Evolutionary conservation across 352 stramenopile species (phyloP), one percentile per base, ranked within the genome.

Genomic region (Phytophthora rubi): DNA sequence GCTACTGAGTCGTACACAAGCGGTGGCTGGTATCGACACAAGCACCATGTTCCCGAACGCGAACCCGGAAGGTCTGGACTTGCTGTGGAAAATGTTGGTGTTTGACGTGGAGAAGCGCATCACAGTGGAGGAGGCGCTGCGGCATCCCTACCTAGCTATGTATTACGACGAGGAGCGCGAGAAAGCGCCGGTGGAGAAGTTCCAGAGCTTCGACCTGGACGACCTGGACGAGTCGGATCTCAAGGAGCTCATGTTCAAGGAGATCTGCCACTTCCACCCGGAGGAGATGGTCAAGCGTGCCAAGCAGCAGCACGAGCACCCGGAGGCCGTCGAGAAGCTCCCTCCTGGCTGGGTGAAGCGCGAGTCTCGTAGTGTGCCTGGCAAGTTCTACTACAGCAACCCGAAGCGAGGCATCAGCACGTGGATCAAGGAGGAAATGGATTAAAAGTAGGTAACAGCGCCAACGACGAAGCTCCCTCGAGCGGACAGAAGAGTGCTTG

Each of bases 31-130:
- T 28, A 94, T 96, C 39, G 89, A 96, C 65, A 84, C 89, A 32
- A 88, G 68, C 21, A 88, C 83, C 23, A 82, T 96, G 76, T 96
- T 95, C 62, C 88, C 89, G 51, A 96, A 96, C 51, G 86, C 87
- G 1, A 96, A 96, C 69, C 89, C 89, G 0, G 89, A 96, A 56
- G 89, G 76, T 9, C 68, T 95, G 18, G 89, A 96, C 49, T 37
- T 96, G 65, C 65, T 96, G 3, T 96, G 89, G 87, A 95, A 96
- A 66, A 93, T 96, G 81, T 74, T 96, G 23, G 82, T 95, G 23
- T 96, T 96, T 66, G 96, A 99, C 78, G 97, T 98, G 39, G 88
- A 93, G 48, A 95, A 98, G 77, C 92, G 98, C 49, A 98, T 99
- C 55, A 98, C 92, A 21, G 97, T 99, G 15, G 83, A 98, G 59